Evolutionary conservation across 495 filamentous ascomycete genomes (phyloP), one percentile per base, ranked within the genome.

Genomic region (Saxophila tyrrhenica): DNA sequence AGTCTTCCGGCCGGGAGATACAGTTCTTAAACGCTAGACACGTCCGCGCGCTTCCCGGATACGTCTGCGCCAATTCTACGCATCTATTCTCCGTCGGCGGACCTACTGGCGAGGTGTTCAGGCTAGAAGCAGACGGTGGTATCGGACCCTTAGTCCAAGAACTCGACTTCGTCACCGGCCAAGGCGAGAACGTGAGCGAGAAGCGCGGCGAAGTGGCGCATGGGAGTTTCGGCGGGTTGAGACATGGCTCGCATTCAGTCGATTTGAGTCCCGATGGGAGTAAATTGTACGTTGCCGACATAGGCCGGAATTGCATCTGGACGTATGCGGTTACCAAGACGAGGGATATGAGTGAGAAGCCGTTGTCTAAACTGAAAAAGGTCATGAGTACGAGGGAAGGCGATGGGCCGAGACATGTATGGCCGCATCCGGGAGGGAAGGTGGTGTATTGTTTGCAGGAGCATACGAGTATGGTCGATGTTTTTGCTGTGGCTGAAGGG

Each of bases 231-330:
- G 61, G 59, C 46, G 63, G 61, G 3, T 55, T 67, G 0, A 52
- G 63, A 19, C 65, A 64, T 24, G 64, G 64, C 32, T 58, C 62
- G 24, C 56, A 55, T 16, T 54, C 50, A 5, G 64, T 57, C 22
- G 62, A 67, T 25, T 48, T 54, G 19, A 29, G 19, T 5, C 58
- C 58, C 11, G 58, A 60, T 32, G 58, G 58, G 2, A n/a, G 54
- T 3, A 53, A 48, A 24, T 35, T 60, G 17, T 60, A 56, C 29
- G 50, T 60, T n/a, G 58, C 58, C 10, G 58, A 60, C 25, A 60
- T 60, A 13, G 58, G 58, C 8, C 58, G 58, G 22, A 60, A 60
- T 45, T 52, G 48, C 22, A 60, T 61, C 47, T 61, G 49, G 50
- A 58, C 55, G 1, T 61, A 55, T 38, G 43, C 50, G 9, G 39